A percentile compares a stretch with the other conserved stretches of the same genome.
Evolutionary conservation across 176 grass and related monocot genomes (phyloP).

Genomic region (Phragmites australis): DNA sequence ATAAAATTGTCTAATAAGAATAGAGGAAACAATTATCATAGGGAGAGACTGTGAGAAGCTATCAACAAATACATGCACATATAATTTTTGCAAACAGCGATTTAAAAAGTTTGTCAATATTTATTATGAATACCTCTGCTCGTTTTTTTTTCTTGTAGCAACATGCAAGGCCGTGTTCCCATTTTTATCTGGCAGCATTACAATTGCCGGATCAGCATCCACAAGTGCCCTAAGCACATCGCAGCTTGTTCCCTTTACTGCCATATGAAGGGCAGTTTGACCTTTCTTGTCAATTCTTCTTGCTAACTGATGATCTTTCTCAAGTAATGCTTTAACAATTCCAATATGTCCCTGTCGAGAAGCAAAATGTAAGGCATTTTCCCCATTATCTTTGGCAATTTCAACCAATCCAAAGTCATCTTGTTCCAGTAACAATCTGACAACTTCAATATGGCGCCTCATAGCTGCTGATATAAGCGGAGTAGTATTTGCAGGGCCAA

Average conservation of each 20-base stretch:
- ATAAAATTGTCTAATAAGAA: not conserved
- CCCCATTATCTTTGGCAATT: conserved; percentile 78
- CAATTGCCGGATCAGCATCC: conserved; percentile 87
- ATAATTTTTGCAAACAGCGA: not conserved
- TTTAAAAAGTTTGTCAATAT: not conserved
- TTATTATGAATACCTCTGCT: conserved; percentile 58
- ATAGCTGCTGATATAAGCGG: conserved; percentile 80
- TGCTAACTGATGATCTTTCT: conserved; percentile 87
- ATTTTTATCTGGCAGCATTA: conserved; percentile 95
- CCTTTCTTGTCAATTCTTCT: conserved; percentile 89
- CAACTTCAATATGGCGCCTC: conserved; percentile 75
- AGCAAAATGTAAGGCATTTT: conserved; percentile 94
- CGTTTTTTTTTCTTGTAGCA: conserved; percentile 92
- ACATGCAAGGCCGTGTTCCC: conserved; percentile 92
- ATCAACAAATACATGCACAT: not conserved
- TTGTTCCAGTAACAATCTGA: conserved; percentile 64
- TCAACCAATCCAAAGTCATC: conserved; percentile 75
- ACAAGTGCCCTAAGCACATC: conserved; percentile 87
- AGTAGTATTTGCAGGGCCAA: conserved; percentile 73
- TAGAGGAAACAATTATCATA: not conserved
- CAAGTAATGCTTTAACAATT: conserved; percentile 72
- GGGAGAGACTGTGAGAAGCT: not conserved
- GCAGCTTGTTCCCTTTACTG: conserved; percentile 90
- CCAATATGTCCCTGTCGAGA: conserved; percentile 80
- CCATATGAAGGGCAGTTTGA: conserved; percentile 95